Evolutionary conservation across 768 basidiomycete genomes (phyloP).

Genomic region (Macrocybe gigantea): DNA sequence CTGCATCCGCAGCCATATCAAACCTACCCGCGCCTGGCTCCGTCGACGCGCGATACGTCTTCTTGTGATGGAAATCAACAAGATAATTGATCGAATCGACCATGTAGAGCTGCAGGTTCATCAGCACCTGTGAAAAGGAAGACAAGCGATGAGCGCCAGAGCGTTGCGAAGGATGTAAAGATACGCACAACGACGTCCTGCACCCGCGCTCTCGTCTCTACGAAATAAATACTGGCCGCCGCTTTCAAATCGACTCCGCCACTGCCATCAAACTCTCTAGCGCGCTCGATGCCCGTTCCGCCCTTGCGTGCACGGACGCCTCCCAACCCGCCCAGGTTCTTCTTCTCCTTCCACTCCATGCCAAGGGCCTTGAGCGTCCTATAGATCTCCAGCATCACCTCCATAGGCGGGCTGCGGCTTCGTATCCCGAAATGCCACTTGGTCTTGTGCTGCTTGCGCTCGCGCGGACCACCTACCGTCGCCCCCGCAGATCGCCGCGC

Average conservation of each 20-base stretch:
- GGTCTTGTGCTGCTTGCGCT: constrained; percentile 72
- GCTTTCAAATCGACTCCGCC: constrained; percentile 60
- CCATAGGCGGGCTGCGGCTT: constrained; percentile 92
- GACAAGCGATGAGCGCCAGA: neutral
- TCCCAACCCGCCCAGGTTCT: constrained; percentile 67
- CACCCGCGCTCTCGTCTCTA: constrained; percentile 88
- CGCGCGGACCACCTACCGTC: constrained; percentile 17
- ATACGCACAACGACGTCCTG: constrained; percentile 84
- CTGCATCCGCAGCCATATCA: constrained; percentile 55
- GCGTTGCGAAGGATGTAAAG: constrained; percentile 1
- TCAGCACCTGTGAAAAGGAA: constrained; percentile 60
- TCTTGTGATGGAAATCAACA: constrained; percentile 98
- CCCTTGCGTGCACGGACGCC: constrained; percentile 33
- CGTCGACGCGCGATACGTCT: constrained; percentile 75
- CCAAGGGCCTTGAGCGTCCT: constrained; percentile 81
- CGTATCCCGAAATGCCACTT: constrained; percentile 99
- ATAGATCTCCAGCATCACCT: constrained; percentile 99
- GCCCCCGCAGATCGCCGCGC: constrained; percentile 39
- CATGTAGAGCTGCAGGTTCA: constrained; percentile 97
- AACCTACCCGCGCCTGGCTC: constrained; percentile 66
- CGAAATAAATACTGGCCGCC: constrained; percentile 80
- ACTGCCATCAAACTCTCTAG: constrained; percentile 52
- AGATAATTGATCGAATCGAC: constrained; percentile 95
- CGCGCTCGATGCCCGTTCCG: constrained; percentile 50
- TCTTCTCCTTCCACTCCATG: constrained; percentile 98